A percentile compares a stretch with the other conserved stretches of the same genome.
Evolutionary conservation across 2,329 filamentous ascomycete species (phyloP).

Genomic region (Cercospora nicotianae): DNA sequence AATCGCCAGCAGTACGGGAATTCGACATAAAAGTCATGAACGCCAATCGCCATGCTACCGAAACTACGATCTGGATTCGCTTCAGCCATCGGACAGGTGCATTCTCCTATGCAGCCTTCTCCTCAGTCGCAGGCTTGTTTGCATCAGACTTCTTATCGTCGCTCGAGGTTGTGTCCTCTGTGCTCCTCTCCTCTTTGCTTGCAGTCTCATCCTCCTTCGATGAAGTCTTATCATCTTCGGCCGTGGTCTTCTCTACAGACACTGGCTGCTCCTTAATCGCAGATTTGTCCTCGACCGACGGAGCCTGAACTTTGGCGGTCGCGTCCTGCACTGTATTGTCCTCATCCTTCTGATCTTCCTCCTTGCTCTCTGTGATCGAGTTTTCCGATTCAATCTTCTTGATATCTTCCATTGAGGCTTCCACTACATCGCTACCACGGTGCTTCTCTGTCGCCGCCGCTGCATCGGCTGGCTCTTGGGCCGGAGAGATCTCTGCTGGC

Average conservation of each 20-base stretch:
- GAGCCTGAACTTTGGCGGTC: background rate
- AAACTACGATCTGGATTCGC: background rate
- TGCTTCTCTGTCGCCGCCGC: slow-evolving; percentile 17
- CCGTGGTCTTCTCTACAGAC: background rate
- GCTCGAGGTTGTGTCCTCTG: background rate
- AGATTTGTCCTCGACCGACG: background rate
- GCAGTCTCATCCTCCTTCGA: background rate
- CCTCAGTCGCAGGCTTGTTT: slow-evolving; percentile 4
- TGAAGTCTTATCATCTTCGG: background rate
- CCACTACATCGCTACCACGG: slow-evolving; percentile 16
- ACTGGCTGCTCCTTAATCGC: background rate
- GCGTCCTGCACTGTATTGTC: background rate
- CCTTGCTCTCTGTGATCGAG: slow-evolving; percentile 14
- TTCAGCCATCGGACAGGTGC: background rate
- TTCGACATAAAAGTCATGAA: background rate
- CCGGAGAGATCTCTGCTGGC: background rate
- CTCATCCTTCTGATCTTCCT: slow-evolving; percentile 26
- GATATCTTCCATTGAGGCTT: slow-evolving; percentile 23
- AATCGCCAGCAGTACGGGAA: background rate
- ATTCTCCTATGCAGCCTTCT: slow-evolving; percentile 2
- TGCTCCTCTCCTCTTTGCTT: background rate
- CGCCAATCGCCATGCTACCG: background rate
- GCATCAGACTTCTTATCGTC: background rate
- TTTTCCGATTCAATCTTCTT: slow-evolving; percentile 21
- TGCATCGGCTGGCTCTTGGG: background rate